Base-by-base conservation (phyloP, 2,329 filamentous ascomycete genomes). In the Nemania sp. region DNA sequence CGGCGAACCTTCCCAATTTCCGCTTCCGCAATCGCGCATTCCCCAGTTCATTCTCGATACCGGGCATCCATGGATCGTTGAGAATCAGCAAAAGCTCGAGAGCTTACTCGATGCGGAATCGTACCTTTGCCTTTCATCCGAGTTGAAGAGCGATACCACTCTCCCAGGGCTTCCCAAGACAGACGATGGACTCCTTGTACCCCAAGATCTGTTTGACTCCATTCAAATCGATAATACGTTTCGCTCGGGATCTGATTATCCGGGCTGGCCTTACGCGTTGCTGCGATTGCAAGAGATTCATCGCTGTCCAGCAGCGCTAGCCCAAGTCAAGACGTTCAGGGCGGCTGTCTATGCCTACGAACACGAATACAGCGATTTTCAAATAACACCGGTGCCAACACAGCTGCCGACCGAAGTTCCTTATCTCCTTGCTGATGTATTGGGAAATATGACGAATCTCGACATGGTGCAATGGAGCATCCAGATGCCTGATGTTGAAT, bases 401-500 rank as follows among this genome's bases (percentile, higher is more conserved):
- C 41, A 19, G 11, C 46, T 42, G 9, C 42, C 54, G n/a, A 30
- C 2, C 6, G 39, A 49, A 11, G 39, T 36, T 1, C 36, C 48
- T 3, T 39, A 26, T 9, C 14, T 46, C 7, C 48, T 54, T 11
- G 46, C 17, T 7, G 43, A 58, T 22, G 19, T 58, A 8, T 39
- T 56, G 8, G 39, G 28, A 14, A 45, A 49, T 17, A 58, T 52
- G 56, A 58, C 55, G 8, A 52, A 22, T 20, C 47, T 58, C 6
- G 52, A 56, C n/a, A 52, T 40, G 2, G 15, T 58, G 34, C 15
- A 31, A 30, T 56, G 56, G 52, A 7, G 3, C 1, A 19, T 57
- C n/a, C 20, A 19, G 14, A 7, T 5, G 1, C n/a, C n/a, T 4
- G 11, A 48, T 30, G 47, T 20, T 3, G 17, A 7, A 11, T 51